Evolutionary conservation across 2,329 filamentous ascomycete species (phyloP), one percentile per base, ranked within the genome.

Genomic region (Beauveria caledonica): DNA sequence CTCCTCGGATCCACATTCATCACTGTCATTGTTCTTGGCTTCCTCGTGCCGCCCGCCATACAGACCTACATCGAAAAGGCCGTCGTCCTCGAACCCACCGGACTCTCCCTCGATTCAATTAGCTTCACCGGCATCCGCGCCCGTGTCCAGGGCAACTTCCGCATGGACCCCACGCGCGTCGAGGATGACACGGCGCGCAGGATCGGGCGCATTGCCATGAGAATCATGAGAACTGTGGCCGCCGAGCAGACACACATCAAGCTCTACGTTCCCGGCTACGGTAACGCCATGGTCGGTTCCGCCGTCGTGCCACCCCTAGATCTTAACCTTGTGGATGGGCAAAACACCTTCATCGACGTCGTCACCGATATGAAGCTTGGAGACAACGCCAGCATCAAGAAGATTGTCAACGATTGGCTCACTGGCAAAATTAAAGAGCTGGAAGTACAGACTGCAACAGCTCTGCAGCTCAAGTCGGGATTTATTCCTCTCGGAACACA

Each of bases 41-140:
- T 96, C 74, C 82, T 96, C 58, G 84, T 88, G 0, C 92, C 93
- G 2, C 86, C 88, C 17, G 84, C 87, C 8, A 84, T 96, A 11
- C 86, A 96, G 73, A 83, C 90, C 70, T 99, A 99, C 73, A 90
- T 89, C 53, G 88, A 93, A 73, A 81, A 92, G 72, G 90, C 92
- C 3, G 81, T 87, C 25, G 85, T 93, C 19, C 83, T 99, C 65
- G 85, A 92, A 69, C 90, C 94, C 2, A 92, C 88, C 6, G 89
- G 87, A 65, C 75, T 99, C 21, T 91, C 92, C 1, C 86, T 99
- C 62, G 89, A 94, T 68, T 90, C 88, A 2, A 88, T 97, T 65
- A 97, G 91, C 0, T 70, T 84, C 8, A 81, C 86, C 62, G 93
- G 94, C 13, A 83, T 97, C 9, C 84, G 82, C 63, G 88, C 90